Evolutionary conservation across 768 basidiomycete genomes (phyloP).

Genomic region (Leucosporidium yakuticum): DNA sequence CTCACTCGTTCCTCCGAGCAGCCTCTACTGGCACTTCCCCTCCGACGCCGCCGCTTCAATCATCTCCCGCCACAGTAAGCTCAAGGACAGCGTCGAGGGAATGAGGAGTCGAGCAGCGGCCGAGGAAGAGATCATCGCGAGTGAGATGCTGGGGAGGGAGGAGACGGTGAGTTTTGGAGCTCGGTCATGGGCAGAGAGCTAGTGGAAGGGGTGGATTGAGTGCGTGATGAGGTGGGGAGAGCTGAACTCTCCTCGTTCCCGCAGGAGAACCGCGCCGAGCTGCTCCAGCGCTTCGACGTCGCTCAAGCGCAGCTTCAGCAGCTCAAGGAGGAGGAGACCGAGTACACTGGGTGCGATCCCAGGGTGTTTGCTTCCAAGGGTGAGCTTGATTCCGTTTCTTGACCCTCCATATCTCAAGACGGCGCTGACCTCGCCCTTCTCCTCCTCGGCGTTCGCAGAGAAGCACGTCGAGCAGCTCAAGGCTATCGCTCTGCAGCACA

Average conservation of each 20-base stretch:
- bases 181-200: neutral
- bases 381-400: neutral
- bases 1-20: neutral
- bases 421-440: neutral
- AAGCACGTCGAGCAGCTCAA: neutral
- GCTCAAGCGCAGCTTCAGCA: neutral
- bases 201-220: neutral
- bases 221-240: too few species aligned
- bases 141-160: neutral
- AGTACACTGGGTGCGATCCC: constrained; percentile 1
- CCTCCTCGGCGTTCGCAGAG: neutral
- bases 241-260: too few species aligned
- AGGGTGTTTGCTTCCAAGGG: neutral
- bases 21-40: constrained; percentile 5
- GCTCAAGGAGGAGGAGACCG: neutral
- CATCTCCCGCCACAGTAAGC: neutral
- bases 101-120: neutral
- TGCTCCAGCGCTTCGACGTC: neutral
- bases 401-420: neutral
- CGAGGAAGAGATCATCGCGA: neutral
- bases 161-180: neutral
- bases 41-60: neutral
- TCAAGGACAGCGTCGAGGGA: neutral
- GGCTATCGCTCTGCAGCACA: neutral
- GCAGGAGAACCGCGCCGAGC: neutral